A percentile compares a stretch with the other conserved stretches of the same genome.
Evolutionary conservation across 306 rosid species (phyloP).

Genomic region (Spatholobus suberectus): DNA sequence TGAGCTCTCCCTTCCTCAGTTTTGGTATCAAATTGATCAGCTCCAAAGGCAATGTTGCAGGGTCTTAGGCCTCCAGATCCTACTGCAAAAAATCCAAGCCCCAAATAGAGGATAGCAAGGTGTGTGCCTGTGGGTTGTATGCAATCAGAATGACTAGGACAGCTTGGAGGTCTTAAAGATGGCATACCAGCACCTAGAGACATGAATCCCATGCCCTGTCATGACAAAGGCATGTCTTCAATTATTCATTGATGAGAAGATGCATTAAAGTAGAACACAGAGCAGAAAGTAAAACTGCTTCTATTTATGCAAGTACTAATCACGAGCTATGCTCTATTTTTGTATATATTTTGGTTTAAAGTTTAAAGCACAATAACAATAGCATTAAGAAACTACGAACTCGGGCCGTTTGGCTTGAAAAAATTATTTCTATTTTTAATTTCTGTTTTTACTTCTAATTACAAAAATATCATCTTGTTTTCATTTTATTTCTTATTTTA

Average conservation of each 20-base stretch:
- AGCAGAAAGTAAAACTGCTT: not conserved
- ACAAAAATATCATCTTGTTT: not conserved
- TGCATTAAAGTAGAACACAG: not conserved
- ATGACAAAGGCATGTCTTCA: conserved; percentile 15
- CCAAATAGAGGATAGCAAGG: conserved; percentile 48
- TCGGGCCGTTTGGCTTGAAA: not conserved
- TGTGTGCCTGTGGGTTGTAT: conserved; percentile 45
- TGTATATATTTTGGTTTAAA: not conserved
- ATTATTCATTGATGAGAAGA: conserved; percentile 28
- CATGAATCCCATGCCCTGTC: conserved; percentile 62
- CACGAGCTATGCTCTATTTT: not conserved
- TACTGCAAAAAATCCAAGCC: conserved; percentile 52
- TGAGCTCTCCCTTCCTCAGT: conserved; percentile 59
- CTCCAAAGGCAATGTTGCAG: conserved; percentile 81
- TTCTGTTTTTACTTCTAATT: not conserved
- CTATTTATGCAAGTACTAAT: not conserved
- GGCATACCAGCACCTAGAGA: conserved; percentile 55
- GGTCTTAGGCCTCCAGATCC: conserved; percentile 72
- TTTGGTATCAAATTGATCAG: conserved; percentile 64
- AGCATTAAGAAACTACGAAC: not conserved
- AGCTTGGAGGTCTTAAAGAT: conserved; percentile 54
- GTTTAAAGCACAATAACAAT: not conserved
- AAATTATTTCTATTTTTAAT: not conserved
- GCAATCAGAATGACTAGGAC: conserved; percentile 46
- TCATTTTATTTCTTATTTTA: not conserved